A percentile compares a stretch with the other conserved stretches of the same genome.
Conservation (phyloP, 805 yeast species). For the Torulaspora franciscae region DNA sequence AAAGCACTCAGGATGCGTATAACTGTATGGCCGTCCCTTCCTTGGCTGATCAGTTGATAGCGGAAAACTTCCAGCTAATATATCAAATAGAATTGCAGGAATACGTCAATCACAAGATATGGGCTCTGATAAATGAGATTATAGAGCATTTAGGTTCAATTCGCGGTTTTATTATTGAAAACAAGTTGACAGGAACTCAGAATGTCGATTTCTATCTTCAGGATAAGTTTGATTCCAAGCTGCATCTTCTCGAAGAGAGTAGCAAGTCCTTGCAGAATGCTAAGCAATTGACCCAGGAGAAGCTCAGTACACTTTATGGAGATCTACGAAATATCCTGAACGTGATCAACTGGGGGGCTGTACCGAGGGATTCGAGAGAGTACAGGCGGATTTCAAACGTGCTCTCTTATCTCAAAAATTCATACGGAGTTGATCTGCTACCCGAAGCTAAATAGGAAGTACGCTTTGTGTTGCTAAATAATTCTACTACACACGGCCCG, state of each 20-base stretch:
- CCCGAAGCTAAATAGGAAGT: not conserved
- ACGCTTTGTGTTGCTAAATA: not conserved
- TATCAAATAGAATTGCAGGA: conserved; percentile 32
- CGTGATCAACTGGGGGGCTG: conserved; percentile 22
- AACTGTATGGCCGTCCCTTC: conserved; percentile 11
- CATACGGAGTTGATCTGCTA: conserved; percentile 4
- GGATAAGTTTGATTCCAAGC: conserved; percentile 21
- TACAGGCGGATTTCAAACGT: conserved; percentile 7
- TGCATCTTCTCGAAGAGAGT: conserved; percentile 14
- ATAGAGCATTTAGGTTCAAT: conserved; percentile 30
- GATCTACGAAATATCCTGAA: conserved; percentile 16
- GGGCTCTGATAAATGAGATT: conserved; percentile 26
- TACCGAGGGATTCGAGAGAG: conserved; percentile 17
- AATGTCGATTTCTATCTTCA: conserved; percentile 21
- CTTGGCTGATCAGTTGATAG: conserved; percentile 20
- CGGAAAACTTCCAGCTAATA: conserved; percentile 27
- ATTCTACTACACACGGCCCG: not conserved
- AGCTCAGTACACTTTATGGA: conserved; percentile 13
- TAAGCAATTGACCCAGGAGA: conserved; percentile 13
- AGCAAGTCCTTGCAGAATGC: conserved; percentile 9
- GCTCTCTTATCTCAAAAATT: not conserved
- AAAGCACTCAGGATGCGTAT: conserved; percentile 12
- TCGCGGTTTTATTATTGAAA: conserved; percentile 30
- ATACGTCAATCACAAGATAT: conserved; percentile 25
- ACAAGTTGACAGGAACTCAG: conserved; percentile 22